phyloP scores from a whole-genome alignment of 2,329 filamentous ascomycete genomes.

The Sporothrix curviconia region DNA sequence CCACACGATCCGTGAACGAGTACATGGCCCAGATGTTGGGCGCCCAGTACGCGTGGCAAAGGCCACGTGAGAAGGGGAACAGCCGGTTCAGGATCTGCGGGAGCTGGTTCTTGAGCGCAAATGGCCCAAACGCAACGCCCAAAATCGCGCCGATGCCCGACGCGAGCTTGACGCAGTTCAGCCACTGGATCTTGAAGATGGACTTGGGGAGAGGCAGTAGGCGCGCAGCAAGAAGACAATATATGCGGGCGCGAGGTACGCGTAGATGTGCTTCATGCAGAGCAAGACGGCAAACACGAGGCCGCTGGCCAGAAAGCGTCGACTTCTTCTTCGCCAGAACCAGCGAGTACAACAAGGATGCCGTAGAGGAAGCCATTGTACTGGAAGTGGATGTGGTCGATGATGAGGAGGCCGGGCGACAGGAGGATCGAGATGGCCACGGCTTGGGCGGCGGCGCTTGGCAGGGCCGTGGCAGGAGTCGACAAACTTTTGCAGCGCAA shows the following conservation, averaged over 20 bases:
- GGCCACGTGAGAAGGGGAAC: constrained; percentile 87
- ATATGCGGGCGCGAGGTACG: constrained; percentile 92
- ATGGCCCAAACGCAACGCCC: constrained; percentile 80
- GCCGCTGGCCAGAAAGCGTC: constrained; percentile 69
- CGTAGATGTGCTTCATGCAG: constrained; percentile 96
- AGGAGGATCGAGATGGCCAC: constrained; percentile 83
- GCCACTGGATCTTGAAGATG: constrained; percentile 66
- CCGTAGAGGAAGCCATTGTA: constrained; percentile 98
- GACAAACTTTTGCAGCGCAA: constrained; percentile 73
- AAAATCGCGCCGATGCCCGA: constrained; percentile 65
- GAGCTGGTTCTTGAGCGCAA: constrained; percentile 73
- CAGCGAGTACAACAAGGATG: constrained; percentile 76
- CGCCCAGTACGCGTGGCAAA: constrained; percentile 98
- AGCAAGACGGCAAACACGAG: constrained; percentile 76
- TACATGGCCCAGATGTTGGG: constrained; percentile 97
- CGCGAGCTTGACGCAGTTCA: constrained; percentile 80
- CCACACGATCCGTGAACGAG: constrained; percentile 77
- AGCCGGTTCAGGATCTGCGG: constrained; percentile 75
- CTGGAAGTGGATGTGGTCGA: constrained; percentile 98
- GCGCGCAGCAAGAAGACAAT: constrained; percentile 85
- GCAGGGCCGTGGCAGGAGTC: constrained; percentile 57
- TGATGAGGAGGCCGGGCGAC: constrained; percentile 88
- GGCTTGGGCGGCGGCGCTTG: constrained; percentile 74
- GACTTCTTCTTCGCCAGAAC: constrained; percentile 71
- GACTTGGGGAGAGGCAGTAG: constrained; percentile 77